Conservation (phyloP, 164 flowering plant genomes). For the Tetrastigma voinierianum region DNA sequence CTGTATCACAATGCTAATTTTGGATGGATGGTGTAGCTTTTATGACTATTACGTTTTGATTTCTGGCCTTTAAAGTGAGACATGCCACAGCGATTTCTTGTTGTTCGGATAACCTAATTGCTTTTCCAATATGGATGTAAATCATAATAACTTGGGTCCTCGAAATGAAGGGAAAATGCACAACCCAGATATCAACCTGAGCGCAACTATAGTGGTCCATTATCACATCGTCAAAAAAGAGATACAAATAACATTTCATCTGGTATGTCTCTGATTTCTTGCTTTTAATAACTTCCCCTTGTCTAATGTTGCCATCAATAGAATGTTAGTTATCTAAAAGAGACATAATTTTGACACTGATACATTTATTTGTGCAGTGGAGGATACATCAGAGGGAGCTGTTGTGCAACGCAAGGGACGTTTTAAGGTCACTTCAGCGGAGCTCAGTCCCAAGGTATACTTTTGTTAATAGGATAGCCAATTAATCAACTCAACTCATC, state of each 20-base stretch:
- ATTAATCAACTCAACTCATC: neutral
- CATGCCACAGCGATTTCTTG: neutral
- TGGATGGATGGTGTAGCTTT: neutral
- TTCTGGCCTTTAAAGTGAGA: too few relatives aligned
- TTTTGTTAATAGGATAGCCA: neutral
- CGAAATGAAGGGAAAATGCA: conserved; percentile 51
- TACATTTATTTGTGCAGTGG: conserved; percentile 38
- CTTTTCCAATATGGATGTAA: neutral
- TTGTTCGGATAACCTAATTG: neutral
- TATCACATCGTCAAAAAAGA: conserved; percentile 57
- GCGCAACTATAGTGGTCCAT: conserved; percentile 75
- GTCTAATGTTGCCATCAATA: neutral
- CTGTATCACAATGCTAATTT: neutral
- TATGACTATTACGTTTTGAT: neutral
- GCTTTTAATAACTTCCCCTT: neutral
- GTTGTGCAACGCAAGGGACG: conserved; percentile 82
- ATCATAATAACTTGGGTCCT: neutral
- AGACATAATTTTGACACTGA: neutral
- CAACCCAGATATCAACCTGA: conserved; percentile 51
- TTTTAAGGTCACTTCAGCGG: conserved; percentile 84
- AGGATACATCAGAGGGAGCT: conserved; percentile 69
- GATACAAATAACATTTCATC: conserved; percentile 46
- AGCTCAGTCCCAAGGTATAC: conserved; percentile 65
- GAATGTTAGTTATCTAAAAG: neutral
- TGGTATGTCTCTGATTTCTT: conserved; percentile 37